Base-by-base conservation (phyloP, 257 asterid genomes). In the Parsonsia alboflavescens region DNA sequence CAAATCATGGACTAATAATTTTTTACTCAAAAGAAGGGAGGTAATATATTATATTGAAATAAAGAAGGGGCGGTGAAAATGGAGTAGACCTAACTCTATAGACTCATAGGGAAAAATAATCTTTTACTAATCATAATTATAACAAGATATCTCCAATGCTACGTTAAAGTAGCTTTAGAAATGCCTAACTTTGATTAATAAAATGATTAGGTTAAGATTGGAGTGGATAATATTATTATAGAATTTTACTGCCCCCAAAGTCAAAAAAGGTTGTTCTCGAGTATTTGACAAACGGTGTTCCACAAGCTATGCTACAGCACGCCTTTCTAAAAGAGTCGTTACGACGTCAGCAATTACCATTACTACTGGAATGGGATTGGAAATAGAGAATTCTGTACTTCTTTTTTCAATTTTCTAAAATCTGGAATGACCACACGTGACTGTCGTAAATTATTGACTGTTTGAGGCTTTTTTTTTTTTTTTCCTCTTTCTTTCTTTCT, bases 101-200 rank as follows among this genome's bases (percentile, higher is more conserved):
- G 56, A 70, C 24, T 17, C 26, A 24, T 58, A 62, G 57, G 61
- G 39, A 3, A 63, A 61, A 48, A 42, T 33, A 24, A 54, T 73
- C 72, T 63, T 73, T 8, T 7, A 9, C 13, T 56, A 44, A 69
- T 15, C 16, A 50, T 15, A 57, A 80, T 19, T 33, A 8, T 46
- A 46, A 70, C 46, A 64, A 77, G 46, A 42, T 7, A 2, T 7
- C 9, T 7, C 7, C 39, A 41, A 39, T 28, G 71, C 0, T 6
- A 24, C 17, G 16, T 28, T 59, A 46, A 76, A 84, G 85, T 78
- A 48, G 24, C 70, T 80, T 77, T 77, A 46, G n/a, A 66, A n/a
- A 49, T 80, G 82, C 89, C 88, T 73, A 88, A 88, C 86, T 84
- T 72, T 77, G 80, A 83, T 83, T 82, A 81, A 81, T 79, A 68